phyloP scores from a whole-genome alignment of 1,284 basidiomycete genomes.

The Rhodotorula sp. region DNA sequence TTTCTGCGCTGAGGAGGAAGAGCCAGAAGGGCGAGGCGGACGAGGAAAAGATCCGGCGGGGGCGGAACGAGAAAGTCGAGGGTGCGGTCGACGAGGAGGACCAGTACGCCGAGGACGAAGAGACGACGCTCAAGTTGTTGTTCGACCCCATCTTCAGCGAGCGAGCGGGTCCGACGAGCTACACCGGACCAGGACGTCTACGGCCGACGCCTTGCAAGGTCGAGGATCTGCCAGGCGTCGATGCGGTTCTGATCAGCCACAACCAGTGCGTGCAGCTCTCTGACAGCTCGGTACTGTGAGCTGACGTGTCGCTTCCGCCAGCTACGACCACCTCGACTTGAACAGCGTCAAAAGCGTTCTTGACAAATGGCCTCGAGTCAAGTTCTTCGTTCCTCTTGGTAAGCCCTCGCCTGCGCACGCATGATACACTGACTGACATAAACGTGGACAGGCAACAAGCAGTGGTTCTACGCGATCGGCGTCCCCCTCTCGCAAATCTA shows the following conservation, averaged over 20 bases:
- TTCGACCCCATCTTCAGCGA: slow-evolving; percentile 46
- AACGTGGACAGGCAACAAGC: slow-evolving; percentile 37
- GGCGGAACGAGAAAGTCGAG: not conserved
- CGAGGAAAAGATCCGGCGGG: not conserved
- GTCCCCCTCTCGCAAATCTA: slow-evolving; percentile 34
- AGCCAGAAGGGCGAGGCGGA: not conserved
- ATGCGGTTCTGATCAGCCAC: slow-evolving; percentile 44
- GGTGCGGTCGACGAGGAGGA: not conserved
- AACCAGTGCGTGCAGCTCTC: slow-evolving; percentile 41
- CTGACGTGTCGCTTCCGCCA: slow-evolving; percentile 1
- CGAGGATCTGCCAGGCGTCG: slow-evolving; percentile 41
- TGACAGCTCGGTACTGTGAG: no score
- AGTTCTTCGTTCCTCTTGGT: slow-evolving; percentile 45
- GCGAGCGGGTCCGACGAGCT: slow-evolving; percentile 43
- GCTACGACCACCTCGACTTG: slow-evolving; percentile 46
- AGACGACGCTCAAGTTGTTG: slow-evolving; percentile 35
- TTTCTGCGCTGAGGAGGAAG: not conserved
- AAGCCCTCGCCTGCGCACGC: not conserved
- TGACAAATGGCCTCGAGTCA: slow-evolving; percentile 32
- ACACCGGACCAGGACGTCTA: slow-evolving; percentile 40
- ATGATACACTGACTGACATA: not conserved
- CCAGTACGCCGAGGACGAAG: not conserved
- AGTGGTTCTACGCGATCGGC: slow-evolving; percentile 37
- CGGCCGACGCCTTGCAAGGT: slow-evolving; percentile 38
- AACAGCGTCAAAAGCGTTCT: slow-evolving; percentile 34